These are phyloP conservation scores for Thielaviopsis musarum DNA, from an alignment of 2,329 filamentous ascomycete genomes.

Conservation along the genomic window DNA sequence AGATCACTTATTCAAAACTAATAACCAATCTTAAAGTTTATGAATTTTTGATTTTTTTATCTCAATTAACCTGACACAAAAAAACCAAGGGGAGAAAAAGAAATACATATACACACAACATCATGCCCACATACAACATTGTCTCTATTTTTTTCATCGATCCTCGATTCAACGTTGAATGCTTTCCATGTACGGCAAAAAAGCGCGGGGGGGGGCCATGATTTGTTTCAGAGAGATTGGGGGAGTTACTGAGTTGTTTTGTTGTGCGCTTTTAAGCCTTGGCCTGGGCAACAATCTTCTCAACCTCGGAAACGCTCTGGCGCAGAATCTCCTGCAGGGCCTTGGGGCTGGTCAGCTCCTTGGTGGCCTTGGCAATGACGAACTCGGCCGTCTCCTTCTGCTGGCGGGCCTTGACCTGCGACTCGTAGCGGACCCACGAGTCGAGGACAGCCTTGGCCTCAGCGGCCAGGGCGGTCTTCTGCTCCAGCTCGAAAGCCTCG, in stretches of 20 bases:
- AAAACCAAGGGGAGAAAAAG: background rate
- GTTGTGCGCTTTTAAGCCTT: constrained; percentile 7
- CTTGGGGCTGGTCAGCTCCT: constrained; percentile 98
- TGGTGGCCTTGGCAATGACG: constrained; percentile 94
- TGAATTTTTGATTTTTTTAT: background rate
- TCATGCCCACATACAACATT: background rate
- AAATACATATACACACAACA: background rate
- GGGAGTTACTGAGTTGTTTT: background rate
- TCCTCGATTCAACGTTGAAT: background rate
- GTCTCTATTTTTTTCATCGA: background rate
- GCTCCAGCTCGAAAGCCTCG: constrained; percentile 91
- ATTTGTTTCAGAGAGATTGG: background rate
- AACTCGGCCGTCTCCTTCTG: constrained; percentile 86
- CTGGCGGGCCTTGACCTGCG: constrained; percentile 97
- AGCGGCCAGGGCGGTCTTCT: constrained; percentile 75
- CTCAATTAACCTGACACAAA: background rate
- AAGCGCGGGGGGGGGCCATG: background rate
- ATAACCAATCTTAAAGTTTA: background rate
- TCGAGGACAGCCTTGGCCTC: constrained; percentile 95
- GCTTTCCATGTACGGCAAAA: background rate
- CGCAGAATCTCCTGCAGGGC: constrained; percentile 92
- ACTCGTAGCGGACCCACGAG: constrained; percentile 97
- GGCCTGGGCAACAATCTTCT: constrained; percentile 44
- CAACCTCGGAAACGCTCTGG: constrained; percentile 89
- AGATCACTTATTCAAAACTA: background rate